phyloP scores from a whole-genome alignment of 768 basidiomycete genomes.

The Mycena pura region DNA sequence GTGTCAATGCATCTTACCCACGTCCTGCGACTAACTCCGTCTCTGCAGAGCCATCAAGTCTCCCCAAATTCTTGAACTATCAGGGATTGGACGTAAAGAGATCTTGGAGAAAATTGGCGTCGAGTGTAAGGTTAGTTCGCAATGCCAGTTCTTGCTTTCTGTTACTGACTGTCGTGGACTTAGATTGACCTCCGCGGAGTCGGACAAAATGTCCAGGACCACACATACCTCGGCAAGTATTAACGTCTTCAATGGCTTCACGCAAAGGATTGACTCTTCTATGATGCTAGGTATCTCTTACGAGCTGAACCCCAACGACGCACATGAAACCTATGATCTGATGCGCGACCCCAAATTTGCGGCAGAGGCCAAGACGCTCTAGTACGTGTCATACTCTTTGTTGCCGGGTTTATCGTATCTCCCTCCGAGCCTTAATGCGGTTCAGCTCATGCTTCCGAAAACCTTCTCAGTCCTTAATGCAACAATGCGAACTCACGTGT shows the following conservation, averaged over 20 bases:
- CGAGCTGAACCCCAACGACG: background rate
- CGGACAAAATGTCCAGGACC: conserved; percentile 56
- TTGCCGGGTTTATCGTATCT: too few species aligned
- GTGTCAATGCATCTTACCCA: too few species aligned
- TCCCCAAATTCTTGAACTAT: conserved; percentile 54
- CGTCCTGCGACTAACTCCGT: too few species aligned
- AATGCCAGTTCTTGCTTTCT: background rate
- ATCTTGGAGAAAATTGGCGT: conserved; percentile 50
- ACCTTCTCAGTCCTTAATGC: too few species aligned
- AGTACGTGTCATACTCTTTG: conserved; percentile 18
- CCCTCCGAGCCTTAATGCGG: too few species aligned
- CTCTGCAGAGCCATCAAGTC: background rate
- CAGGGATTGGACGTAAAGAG: conserved; percentile 57
- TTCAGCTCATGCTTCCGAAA: too few species aligned
- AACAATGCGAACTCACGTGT: background rate
- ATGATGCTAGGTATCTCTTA: background rate
- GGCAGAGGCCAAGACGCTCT: conserved; percentile 19
- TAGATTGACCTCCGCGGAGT: conserved; percentile 45
- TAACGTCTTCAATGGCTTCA: conserved; percentile 2
- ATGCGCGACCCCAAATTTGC: conserved; percentile 19
- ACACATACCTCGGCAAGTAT: conserved; percentile 23
- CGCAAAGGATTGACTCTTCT: background rate
- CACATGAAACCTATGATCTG: conserved; percentile 16
- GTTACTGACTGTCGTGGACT: background rate
- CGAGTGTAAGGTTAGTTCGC: conserved; percentile 27